Evolutionary conservation across 805 yeast genomes (phyloP), one percentile per base, ranked within the genome.

Genomic region (Wickerhamiella australiensis): DNA sequence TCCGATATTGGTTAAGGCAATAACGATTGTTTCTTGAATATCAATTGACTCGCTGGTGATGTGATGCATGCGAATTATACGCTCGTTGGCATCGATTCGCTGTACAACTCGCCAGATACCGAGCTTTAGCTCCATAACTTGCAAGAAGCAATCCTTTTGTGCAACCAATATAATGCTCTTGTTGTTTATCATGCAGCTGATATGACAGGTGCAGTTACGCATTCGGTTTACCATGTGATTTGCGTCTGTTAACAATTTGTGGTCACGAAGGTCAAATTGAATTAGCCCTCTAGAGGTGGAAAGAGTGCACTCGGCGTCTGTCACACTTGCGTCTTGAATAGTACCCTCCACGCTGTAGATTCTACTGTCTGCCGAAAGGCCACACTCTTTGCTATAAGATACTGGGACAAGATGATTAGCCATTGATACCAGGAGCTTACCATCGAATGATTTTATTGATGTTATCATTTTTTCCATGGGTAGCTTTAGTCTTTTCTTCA

Each of bases 201-300:
- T 5, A 18, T 49, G 51, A 31, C 44, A 29, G 5, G 37, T 35
- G 25, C 51, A 49, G n/a, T 42, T 17, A 5, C 47, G 15, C 43
- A 36, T 42, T 2, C 43, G 47, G 40, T 49, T 49, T 5, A 43
- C 37, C 43, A 27, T 35, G 15, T 36, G 20, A 20, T 18, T 25
- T 7, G 26, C 29, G 15, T 27, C 25, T 7, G 35, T 33, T 11
- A 42, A 5, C 8, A 35, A 8, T 25, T 26, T 3, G n/a, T 5
- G 12, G 17, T 12, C 11, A 3, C 17, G 21, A 5, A 36, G 17
- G 26, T 25, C 36, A 13, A 49, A 9, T 17, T 8, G 22, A 3
- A 22, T 17, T 7, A 49, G 38, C 2, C 51, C 51, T 4, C 17
- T 27, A 2, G 47, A 37, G n/a, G 47, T 49, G n/a, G 50, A 47